Evolutionary conservation across 1,284 basidiomycete species (phyloP).

Genomic region (Agaricales sp.): DNA sequence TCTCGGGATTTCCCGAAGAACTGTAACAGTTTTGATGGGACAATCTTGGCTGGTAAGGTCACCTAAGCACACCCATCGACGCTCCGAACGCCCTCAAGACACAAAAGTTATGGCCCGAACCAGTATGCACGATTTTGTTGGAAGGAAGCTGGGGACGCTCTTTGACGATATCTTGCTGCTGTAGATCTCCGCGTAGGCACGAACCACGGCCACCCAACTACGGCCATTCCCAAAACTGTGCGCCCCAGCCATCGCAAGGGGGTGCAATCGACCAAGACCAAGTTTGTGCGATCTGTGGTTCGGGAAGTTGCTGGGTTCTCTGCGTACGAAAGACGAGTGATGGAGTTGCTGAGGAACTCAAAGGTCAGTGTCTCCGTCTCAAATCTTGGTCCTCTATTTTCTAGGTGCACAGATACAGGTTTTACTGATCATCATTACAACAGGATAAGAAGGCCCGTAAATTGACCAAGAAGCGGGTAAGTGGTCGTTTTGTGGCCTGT

Average conservation of each 20-base stretch:
- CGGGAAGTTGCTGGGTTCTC: constrained; percentile 97
- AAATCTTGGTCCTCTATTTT: constrained; percentile 1
- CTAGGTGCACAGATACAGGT: background rate
- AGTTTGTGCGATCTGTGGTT: constrained; percentile 86
- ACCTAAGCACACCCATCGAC: constrained; percentile 12
- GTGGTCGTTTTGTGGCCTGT: constrained; percentile 22
- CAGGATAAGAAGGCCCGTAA: constrained; percentile 98
- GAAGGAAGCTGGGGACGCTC: constrained; percentile 2
- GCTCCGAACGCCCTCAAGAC: constrained; percentile 40
- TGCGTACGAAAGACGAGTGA: constrained; percentile 95
- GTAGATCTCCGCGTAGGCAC: constrained; percentile 84
- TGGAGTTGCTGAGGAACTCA: constrained; percentile 99
- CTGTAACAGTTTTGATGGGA: background rate
- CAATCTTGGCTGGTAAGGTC: background rate
- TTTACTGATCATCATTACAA: constrained; percentile 3
- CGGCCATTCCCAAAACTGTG: constrained; percentile 67
- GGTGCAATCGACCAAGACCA: constrained; percentile 73
- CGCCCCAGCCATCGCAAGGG: constrained; percentile 95
- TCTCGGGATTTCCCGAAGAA: background rate
- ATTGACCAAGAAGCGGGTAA: constrained; percentile 94
- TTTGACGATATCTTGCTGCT: constrained; percentile 2
- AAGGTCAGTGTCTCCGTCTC: constrained; percentile 49
- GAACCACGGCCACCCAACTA: constrained; percentile 93
- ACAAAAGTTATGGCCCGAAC: constrained; percentile 61
- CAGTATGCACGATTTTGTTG: constrained; percentile 35